phyloP scores from a whole-genome alignment of 1,284 basidiomycete genomes.

The Cryptococcus neoformans region DNA sequence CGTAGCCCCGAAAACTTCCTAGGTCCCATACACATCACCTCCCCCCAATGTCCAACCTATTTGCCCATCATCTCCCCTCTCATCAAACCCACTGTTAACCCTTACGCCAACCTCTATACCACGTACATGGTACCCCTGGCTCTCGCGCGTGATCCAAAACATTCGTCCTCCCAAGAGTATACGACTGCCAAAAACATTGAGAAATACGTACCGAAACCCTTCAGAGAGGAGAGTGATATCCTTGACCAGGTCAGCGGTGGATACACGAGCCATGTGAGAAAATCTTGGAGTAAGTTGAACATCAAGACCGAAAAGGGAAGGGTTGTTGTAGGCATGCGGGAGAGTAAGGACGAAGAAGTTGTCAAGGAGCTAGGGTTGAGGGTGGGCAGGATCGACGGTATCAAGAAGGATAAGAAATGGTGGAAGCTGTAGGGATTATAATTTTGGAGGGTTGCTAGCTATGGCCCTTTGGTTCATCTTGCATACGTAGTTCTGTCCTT shows the following conservation, averaged over 20 bases:
- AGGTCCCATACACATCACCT: conserved; percentile 32
- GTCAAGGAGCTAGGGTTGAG: conserved; percentile 20
- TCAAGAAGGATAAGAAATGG: conserved; percentile 27
- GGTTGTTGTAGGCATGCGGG: conserved; percentile 30
- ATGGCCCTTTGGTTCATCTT: neutral
- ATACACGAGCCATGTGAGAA: conserved; percentile 17
- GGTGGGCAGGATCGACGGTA: conserved; percentile 22
- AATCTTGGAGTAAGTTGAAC: conserved; percentile 26
- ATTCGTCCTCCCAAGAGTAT: conserved; percentile 17
- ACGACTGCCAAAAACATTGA: conserved; percentile 15
- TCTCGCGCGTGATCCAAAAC: conserved; percentile 1
- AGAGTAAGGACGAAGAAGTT: conserved; percentile 23
- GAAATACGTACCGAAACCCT: conserved; percentile 24
- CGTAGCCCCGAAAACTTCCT: conserved; percentile 31
- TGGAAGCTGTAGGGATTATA: conserved; percentile 3
- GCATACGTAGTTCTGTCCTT: neutral
- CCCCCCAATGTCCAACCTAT: conserved; percentile 16
- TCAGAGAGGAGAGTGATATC: conserved; percentile 28
- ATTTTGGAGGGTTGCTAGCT: neutral
- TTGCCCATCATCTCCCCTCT: conserved; percentile 21
- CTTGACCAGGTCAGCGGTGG: conserved; percentile 26
- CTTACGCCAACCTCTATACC: conserved; percentile 30
- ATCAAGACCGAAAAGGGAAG: conserved; percentile 25
- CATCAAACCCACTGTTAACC: conserved; percentile 23
- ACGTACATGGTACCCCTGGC: conserved; percentile 30